A percentile compares a stretch with the other conserved stretches of the same genome.
Conservation (phyloP, 495 filamentous ascomycete genomes). For the Hyaloscypha finlandica region DNA sequence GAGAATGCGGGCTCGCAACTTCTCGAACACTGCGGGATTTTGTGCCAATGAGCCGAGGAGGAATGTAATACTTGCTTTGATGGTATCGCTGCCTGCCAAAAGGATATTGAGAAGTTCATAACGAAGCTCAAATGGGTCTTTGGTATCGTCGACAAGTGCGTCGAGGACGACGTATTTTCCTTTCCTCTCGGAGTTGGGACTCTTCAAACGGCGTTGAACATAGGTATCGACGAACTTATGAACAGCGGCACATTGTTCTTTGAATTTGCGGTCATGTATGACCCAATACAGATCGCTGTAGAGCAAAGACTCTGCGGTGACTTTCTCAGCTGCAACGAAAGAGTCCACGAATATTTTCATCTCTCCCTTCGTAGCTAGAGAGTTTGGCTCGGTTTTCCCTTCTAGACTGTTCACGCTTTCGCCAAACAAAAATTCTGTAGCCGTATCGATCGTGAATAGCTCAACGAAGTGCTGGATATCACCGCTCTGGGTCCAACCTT, state of each 20-base stretch:
- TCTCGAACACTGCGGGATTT: slow-evolving; percentile 58
- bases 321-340: background rate
- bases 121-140: slow-evolving; percentile 51
- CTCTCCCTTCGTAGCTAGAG: background rate
- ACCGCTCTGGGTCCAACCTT: slow-evolving; percentile 27
- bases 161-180: slow-evolving; percentile 71
- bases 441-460: slow-evolving; percentile 62
- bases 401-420: slow-evolving; percentile 32
- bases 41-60: slow-evolving; percentile 49
- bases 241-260: background rate
- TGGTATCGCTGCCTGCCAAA: slow-evolving; percentile 60
- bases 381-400: slow-evolving; percentile 1
- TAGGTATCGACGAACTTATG: background rate
- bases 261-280: slow-evolving; percentile 2
- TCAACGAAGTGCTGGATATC: slow-evolving; percentile 67
- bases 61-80: slow-evolving; percentile 56
- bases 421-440: slow-evolving; percentile 73
- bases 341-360: background rate
- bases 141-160: slow-evolving; percentile 69
- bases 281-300: background rate
- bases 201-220: background rate
- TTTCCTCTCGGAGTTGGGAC: background rate
- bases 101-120: slow-evolving; percentile 43
- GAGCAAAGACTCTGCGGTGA: background rate
- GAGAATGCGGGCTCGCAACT: slow-evolving; percentile 71